Conservation (phyloP, 352 stramenopile genomes). For the Phytophthora niederhauseri region DNA sequence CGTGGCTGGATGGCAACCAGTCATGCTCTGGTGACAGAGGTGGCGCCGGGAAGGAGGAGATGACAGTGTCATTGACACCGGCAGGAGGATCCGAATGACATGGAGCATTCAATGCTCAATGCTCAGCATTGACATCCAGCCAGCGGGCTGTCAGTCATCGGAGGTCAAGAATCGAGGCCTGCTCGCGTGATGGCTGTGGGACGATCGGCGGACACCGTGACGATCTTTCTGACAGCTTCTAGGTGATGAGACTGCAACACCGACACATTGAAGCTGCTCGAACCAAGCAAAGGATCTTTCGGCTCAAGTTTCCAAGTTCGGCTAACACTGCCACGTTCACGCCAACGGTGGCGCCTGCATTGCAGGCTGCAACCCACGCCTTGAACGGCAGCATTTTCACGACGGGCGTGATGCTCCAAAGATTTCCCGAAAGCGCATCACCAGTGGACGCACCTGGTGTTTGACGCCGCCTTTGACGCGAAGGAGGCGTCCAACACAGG, state of each 20-base stretch:
- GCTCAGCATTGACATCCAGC: neutral
- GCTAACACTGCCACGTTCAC: neutral
- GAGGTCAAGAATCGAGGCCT: neutral
- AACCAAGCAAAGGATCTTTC: neutral
- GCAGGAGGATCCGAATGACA: slow-evolving; percentile 10
- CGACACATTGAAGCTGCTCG: slow-evolving; percentile 8
- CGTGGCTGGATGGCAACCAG: slow-evolving; percentile 11
- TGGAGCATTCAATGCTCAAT: no score
- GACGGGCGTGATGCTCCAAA: slow-evolving; percentile 1
- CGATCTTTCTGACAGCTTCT: slow-evolving; percentile 19
- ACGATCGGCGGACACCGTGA: neutral
- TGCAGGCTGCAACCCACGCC: neutral
- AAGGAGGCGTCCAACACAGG: neutral
- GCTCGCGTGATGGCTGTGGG: slow-evolving; percentile 23
- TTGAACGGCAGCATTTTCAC: slow-evolving; percentile 28
- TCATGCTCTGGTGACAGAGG: slow-evolving; percentile 14
- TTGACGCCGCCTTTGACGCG: neutral
- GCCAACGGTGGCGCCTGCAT: neutral
- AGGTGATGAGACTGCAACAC: slow-evolving; percentile 9
- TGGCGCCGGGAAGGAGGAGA: slow-evolving; percentile 7
- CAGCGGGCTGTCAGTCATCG: slow-evolving; percentile 21
- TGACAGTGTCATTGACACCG: slow-evolving; percentile 13
- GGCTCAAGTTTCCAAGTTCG: neutral
- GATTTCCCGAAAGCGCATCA: slow-evolving; percentile 21
- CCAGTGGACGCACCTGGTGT: neutral